Evolutionary conservation across 306 rosid genomes (phyloP).

Genomic region (Cotoneaster glaucophyllus): DNA sequence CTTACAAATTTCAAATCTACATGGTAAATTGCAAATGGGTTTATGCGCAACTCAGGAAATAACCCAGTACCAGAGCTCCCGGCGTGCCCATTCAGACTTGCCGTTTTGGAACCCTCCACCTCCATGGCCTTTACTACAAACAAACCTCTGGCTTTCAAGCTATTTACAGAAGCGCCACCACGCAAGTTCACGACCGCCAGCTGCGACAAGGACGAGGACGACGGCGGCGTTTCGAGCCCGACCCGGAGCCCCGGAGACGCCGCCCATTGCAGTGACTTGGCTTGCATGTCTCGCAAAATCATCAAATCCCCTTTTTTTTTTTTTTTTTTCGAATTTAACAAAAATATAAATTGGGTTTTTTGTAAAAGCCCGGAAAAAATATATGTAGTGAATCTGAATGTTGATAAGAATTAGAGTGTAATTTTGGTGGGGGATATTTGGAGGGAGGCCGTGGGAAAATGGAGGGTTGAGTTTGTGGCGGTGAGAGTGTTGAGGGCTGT

Average conservation of each 20-base stretch:
- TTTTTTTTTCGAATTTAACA: not conserved
- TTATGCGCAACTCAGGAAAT: not conserved
- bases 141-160: slow-evolving; percentile 27
- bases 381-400: not conserved
- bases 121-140: slow-evolving; percentile 30
- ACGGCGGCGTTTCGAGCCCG: slow-evolving; percentile 7
- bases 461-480: not conserved
- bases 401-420: not conserved
- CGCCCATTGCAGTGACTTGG: slow-evolving; percentile 16
- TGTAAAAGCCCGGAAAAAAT: not conserved
- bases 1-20: not conserved
- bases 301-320: not conserved
- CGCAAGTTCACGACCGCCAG: slow-evolving; percentile 17
- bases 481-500: not conserved
- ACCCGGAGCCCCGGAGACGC: slow-evolving; percentile 5
- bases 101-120: slow-evolving; percentile 34
- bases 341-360: not conserved
- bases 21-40: not conserved
- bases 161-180: slow-evolving; percentile 8
- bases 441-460: not conserved
- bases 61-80: slow-evolving; percentile 27
- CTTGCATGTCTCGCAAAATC: slow-evolving; percentile 32
- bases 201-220: not conserved
- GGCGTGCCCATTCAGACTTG: slow-evolving; percentile 34
- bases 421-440: not conserved